Conservation (phyloP, 73 alveolate genomes). For the Paramecium sexaurelia region DNA sequence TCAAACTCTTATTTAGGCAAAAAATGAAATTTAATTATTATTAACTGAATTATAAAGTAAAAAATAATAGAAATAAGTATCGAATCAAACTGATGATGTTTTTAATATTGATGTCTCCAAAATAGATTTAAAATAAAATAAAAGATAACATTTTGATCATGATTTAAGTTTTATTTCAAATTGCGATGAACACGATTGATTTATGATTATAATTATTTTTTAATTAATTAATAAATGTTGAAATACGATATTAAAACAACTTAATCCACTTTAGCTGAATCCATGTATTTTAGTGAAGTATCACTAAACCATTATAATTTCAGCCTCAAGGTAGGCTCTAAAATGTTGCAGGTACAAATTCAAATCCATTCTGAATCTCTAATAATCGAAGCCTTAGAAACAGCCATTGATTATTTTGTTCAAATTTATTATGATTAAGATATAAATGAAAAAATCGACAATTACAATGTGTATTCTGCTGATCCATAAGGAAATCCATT, state of each 20-base stretch:
- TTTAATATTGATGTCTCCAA: constrained; percentile 41
- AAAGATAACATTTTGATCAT: not conserved
- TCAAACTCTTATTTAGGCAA: not conserved
- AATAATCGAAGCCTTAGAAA: not conserved
- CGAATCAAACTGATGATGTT: not conserved
- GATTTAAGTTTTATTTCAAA: constrained; percentile 47
- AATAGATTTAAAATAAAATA: not conserved
- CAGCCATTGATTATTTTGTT: not conserved
- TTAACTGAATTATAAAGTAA: constrained; percentile 29
- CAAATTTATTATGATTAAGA: constrained; percentile 25
- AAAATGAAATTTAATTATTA: constrained; percentile 6
- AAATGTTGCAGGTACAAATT: not conserved
- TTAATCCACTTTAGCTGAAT: not conserved
- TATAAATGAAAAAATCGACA: not conserved
- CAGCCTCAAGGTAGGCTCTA: not conserved
- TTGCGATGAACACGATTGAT: not conserved
- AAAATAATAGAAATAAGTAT: not conserved
- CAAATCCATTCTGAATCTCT: not conserved
- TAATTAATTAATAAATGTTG: not conserved
- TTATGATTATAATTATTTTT: not conserved
- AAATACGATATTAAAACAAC: not conserved
- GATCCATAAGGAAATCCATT: not conserved
- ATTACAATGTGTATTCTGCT: not conserved
- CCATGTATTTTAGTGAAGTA: constrained; percentile 10
- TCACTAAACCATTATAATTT: not conserved